Percentiles rank a stretch among this genome's conserved stretches.
Conservation (phyloP, 2,329 filamentous ascomycete genomes). For the Hypoxylon sp. region DNA sequence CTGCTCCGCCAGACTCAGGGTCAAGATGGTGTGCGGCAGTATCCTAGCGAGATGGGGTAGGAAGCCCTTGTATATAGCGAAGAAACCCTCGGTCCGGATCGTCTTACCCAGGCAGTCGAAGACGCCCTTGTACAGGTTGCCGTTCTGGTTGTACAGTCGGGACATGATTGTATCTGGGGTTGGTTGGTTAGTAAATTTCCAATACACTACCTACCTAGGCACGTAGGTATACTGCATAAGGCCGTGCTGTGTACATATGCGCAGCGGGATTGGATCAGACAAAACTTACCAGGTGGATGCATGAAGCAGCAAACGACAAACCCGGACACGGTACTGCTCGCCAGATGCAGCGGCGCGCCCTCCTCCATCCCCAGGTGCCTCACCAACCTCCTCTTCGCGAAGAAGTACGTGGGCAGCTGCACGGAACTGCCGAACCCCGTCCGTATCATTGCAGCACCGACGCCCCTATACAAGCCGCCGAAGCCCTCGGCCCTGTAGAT, state of each 20-base stretch:
- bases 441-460: conserved; percentile 92
- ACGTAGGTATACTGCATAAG: neutral
- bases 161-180: conserved; percentile 92
- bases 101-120: conserved; percentile 95
- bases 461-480: conserved; percentile 86
- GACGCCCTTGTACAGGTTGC: conserved; percentile 93
- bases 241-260: no score
- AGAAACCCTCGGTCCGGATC: conserved; percentile 86
- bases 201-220: neutral
- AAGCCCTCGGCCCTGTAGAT: conserved; percentile 85
- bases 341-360: conserved; percentile 86
- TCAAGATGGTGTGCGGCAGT: conserved; percentile 94
- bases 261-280: neutral
- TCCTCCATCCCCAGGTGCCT: conserved; percentile 90
- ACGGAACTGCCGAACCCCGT: conserved; percentile 97
- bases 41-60: conserved; percentile 94
- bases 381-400: conserved; percentile 88
- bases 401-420: conserved; percentile 97
- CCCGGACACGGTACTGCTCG: conserved; percentile 88
- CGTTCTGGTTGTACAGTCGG: conserved; percentile 98
- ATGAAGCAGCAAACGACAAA: conserved; percentile 98
- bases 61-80: conserved; percentile 98
- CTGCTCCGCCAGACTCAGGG: conserved; percentile 93
- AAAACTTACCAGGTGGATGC: conserved; percentile 85
- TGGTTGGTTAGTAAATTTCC: conserved; percentile 14